A percentile compares a stretch with the other conserved stretches of the same genome.
These are phyloP conservation scores for Aspergillus sparsus DNA, from an alignment of 495 filamentous ascomycete genomes.

Conservation along the genomic window DNA sequence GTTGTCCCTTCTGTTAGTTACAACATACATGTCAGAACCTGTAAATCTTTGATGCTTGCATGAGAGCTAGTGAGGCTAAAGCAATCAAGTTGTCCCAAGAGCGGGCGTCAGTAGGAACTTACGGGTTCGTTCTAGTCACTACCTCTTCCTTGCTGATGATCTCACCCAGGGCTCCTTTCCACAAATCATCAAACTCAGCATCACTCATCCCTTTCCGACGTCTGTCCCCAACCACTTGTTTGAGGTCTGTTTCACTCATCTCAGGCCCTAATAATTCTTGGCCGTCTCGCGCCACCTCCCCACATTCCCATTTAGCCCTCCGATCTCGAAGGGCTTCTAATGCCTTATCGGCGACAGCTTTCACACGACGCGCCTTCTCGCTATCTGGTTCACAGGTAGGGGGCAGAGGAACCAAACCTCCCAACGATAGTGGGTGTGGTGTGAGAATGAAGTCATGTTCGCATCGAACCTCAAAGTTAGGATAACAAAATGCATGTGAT, in stretches of 20 bases:
- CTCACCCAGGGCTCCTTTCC: conserved; percentile 83
- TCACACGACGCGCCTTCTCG: conserved; percentile 83
- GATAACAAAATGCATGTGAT: conserved; percentile 84
- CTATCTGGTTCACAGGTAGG: conserved; percentile 96
- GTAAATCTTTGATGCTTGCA: conserved; percentile 31
- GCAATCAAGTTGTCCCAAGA: conserved; percentile 8
- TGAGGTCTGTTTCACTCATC: conserved; percentile 74
- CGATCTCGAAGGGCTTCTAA: conserved; percentile 85
- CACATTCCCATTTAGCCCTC: conserved; percentile 87
- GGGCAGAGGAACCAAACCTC: conserved; percentile 78
- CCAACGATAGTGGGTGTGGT: conserved; percentile 78
- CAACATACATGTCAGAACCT: conserved; percentile 50
- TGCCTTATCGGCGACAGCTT: conserved; percentile 82
- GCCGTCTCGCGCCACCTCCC: conserved; percentile 67
- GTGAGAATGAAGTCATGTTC: conserved; percentile 85
- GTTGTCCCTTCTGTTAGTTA: conserved; percentile 78
- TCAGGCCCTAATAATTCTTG: conserved; percentile 58
- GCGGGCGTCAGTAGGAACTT: conserved; percentile 51
- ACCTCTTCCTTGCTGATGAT: conserved; percentile 82
- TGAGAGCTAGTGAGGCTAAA: background rate
- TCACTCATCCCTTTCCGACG: conserved; percentile 77
- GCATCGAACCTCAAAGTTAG: conserved; percentile 72
- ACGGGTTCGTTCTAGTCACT: conserved; percentile 68
- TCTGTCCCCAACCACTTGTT: conserved; percentile 69
- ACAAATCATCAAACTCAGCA: conserved; percentile 90